Percentiles rank a stretch among this genome's conserved stretches.
Conservation (phyloP, 176 grass and related monocot genomes). For the Microstegium vimineum region DNA sequence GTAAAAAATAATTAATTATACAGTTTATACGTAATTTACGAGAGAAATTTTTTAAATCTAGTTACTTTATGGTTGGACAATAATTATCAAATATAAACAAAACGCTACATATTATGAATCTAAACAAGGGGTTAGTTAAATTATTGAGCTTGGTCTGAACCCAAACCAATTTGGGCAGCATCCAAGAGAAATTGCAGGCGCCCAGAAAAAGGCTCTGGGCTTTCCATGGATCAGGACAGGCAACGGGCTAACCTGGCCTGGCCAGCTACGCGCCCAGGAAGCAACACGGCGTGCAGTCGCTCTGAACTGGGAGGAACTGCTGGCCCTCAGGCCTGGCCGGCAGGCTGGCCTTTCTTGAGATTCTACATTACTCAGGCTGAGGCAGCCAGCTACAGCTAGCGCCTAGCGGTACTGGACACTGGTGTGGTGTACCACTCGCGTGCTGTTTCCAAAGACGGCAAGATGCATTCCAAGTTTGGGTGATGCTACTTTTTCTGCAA, state of each 20-base stretch:
- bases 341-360: constrained; percentile 35
- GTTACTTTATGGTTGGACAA: too few species aligned
- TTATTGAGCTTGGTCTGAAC: too few species aligned
- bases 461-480: too few species aligned
- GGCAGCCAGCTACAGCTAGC: neutral
- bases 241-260: neutral
- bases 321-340: neutral
- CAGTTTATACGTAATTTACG: too few species aligned
- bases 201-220: constrained; percentile 23
- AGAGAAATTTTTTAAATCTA: too few species aligned
- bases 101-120: too few species aligned
- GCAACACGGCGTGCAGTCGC: neutral
- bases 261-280: neutral
- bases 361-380: constrained; percentile 8
- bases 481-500: too few species aligned
- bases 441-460: too few species aligned
- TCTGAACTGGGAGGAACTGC: neutral
- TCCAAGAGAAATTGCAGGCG: constrained; percentile 1
- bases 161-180: neutral
- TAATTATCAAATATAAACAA: too few species aligned
- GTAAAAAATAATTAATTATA: too few species aligned
- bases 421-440: too few species aligned
- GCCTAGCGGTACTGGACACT: neutral
- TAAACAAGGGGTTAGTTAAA: too few species aligned
- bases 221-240: constrained; percentile 39